Evolutionary conservation across 2,329 filamentous ascomycete species (phyloP), one percentile per base, ranked within the genome.

Genomic region (Whalleya microplaca): DNA sequence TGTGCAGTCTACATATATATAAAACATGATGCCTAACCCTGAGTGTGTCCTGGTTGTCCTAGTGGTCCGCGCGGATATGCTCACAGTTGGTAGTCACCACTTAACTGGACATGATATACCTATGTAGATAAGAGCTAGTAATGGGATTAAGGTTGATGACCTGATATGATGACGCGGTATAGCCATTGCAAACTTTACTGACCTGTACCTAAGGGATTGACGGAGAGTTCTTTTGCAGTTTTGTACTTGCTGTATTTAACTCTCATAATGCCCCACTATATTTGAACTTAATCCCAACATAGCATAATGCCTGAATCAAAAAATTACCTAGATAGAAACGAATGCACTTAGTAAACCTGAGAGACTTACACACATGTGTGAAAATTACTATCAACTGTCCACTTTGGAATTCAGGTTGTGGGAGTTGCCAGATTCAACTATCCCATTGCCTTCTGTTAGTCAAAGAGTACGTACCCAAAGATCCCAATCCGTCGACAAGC

Each of bases 1-100:
- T 16, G 46, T 59, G 12, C 62, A 67, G 21, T 60, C 61, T 27
- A 47, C 45, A 48, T 64, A 64, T 40, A 62, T 61, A 18, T 40
- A 48, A 27, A 4, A 27, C 23, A 27, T 27, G 4, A 27, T 27
- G 23, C 9, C 23, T 27, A 27, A 27, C 23, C 23, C 23, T 9
- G 9, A 27, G 23, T 27, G 23, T 27, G 23, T 27, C 23, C 23
- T 4, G 9, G 23, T 27, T 27, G 23, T 27, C 23, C 23, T 4
- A 27, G 23, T 27, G 23, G 23, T 27, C 23, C 23, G 4, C 4
- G 9, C 9, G 9, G 23, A 27, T 27, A 27, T 27, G 9, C 23
- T 27, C 23, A 27, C 9, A 27, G 23, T 27, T 27, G 23, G 9
- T 9, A 27, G 23, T 27, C 9, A 9, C 23, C 23, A 27, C 23